Evolutionary conservation across 768 basidiomycete genomes (phyloP), one percentile per base, ranked within the genome.

Genomic region (Tulasnella sp.): DNA sequence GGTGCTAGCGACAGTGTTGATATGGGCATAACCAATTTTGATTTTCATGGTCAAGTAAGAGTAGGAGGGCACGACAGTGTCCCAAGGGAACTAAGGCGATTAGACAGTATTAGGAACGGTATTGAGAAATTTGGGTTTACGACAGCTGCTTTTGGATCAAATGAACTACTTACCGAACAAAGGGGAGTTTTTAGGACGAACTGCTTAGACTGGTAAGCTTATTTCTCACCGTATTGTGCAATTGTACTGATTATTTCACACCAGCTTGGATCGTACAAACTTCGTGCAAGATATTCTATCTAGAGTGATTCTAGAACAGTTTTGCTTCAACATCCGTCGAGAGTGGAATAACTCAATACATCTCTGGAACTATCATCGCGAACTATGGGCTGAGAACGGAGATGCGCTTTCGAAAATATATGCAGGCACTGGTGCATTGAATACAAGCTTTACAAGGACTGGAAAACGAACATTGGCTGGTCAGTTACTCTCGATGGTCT

Each of bases 311-410:
- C 70, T 96, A 13, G 83, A 90, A 60, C 76, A 85, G 55, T 98
- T 88, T 61, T 75, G 98, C 31, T 63, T 72, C 35, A 79, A 89
- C 33, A 77, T 85, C 44, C 79, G 79, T 34, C 76, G 79, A 1
- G 82, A 83, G 61, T 91, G 86, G 83, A 60, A 78, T 25, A 72
- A 75, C 46, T 77, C 78, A 8, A 70, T 69, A 52, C 66, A 74
- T 6, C 69, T 98, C 8, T 96, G 91, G 88, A 71, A 76, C 0
- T 71, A 85, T 40, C 93, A 98, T 65, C 79, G 92, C 19, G 86
- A 92, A 62, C 69, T 98, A 3, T 99, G 92, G 92, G 95, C 95
- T 1, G 93, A 92, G 69, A 93, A 90, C 60, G 91, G 91, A 10
- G 91, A 95, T 62, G 85, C 87, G 0, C 64, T 99, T 33, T 90